A percentile compares a stretch with the other conserved stretches of the same genome.
Conservation (phyloP, 495 filamentous ascomycete genomes). For the Penicillium mononematosum region DNA sequence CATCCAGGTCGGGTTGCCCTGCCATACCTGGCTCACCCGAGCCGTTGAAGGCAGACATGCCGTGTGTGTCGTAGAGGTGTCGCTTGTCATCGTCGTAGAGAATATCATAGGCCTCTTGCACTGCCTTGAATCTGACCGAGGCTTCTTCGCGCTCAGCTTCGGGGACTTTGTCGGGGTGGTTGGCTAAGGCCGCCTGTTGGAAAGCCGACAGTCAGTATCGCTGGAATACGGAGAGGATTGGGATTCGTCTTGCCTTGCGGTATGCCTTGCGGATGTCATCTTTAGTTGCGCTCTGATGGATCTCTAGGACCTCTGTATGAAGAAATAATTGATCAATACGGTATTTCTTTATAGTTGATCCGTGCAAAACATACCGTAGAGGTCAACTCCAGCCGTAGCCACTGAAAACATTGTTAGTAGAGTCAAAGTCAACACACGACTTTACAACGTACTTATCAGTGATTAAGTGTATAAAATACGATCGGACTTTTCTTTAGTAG, state of each 20-base stretch:
- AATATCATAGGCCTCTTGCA: slow-evolving; percentile 95
- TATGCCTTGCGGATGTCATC: slow-evolving; percentile 96
- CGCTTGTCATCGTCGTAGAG: slow-evolving; percentile 94
- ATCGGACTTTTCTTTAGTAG: background rate
- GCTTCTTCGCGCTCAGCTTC: slow-evolving; percentile 79
- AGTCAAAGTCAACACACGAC: background rate
- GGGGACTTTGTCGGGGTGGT: slow-evolving; percentile 94
- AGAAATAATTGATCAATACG: slow-evolving; percentile 19
- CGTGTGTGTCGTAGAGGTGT: slow-evolving; percentile 85
- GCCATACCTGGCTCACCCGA: slow-evolving; percentile 64
- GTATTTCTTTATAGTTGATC: background rate
- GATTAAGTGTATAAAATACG: background rate
- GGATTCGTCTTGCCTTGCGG: slow-evolving; percentile 66
- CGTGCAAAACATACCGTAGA: slow-evolving; percentile 41
- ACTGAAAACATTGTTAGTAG: slow-evolving; percentile 34
- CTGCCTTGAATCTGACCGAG: slow-evolving; percentile 84
- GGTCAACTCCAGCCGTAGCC: slow-evolving; percentile 40
- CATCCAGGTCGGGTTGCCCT: slow-evolving; percentile 77
- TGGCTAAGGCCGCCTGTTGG: slow-evolving; percentile 74
- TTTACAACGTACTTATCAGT: slow-evolving; percentile 7
- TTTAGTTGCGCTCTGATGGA: slow-evolving; percentile 67
- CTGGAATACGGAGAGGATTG: background rate
- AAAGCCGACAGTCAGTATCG: slow-evolving; percentile 15
- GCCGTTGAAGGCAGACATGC: slow-evolving; percentile 89
- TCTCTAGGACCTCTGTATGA: slow-evolving; percentile 67